A percentile compares a stretch with the other conserved stretches of the same genome.
These are phyloP conservation scores for Euptelea pleiosperma DNA, from an alignment of 164 flowering plant genomes.

Conservation along the genomic window DNA sequence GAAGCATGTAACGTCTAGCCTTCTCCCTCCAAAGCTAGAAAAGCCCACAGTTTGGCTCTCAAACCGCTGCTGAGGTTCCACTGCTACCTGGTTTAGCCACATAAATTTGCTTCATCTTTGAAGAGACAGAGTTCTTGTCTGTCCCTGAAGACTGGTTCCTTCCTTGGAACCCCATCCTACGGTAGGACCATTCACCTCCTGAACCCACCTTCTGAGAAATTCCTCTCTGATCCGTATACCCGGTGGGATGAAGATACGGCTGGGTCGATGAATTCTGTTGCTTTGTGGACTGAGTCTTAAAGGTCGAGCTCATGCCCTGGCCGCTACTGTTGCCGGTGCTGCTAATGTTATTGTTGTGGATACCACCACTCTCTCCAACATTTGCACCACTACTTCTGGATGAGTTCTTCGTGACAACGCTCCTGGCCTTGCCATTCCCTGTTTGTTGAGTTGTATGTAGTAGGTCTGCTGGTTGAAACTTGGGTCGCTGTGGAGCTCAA, in stretches of 20 bases:
- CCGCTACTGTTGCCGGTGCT: constrained; percentile 22
- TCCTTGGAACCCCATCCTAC: constrained; percentile 62
- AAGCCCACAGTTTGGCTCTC: neutral
- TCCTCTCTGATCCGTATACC: constrained; percentile 53
- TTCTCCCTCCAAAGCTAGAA: too few relatives aligned
- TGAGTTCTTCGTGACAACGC: constrained; percentile 26
- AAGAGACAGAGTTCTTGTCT: constrained; percentile 44
- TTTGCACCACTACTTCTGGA: constrained; percentile 25
- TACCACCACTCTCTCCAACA: constrained; percentile 25
- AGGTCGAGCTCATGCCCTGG: constrained; percentile 25
- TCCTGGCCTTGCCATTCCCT: constrained; percentile 20
- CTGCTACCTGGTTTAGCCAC: constrained; percentile 68
- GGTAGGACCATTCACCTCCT: constrained; percentile 59
- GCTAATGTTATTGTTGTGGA: constrained; percentile 8
- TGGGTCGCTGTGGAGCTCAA: constrained; percentile 25
- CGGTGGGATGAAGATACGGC: constrained; percentile 40
- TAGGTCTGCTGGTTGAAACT: constrained; percentile 18
- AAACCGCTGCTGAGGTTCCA: constrained; percentile 30
- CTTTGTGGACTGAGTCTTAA: constrained; percentile 38
- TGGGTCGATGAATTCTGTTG: constrained; percentile 43
- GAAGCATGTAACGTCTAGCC: too few relatives aligned
- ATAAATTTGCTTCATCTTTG: constrained; percentile 82
- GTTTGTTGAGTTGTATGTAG: constrained; percentile 20
- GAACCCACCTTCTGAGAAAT: constrained; percentile 42
- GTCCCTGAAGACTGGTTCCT: constrained; percentile 52